Evolutionary conservation across 1,139 yeast genomes (phyloP).

Genomic region (Arxiozyma slooffiae): DNA sequence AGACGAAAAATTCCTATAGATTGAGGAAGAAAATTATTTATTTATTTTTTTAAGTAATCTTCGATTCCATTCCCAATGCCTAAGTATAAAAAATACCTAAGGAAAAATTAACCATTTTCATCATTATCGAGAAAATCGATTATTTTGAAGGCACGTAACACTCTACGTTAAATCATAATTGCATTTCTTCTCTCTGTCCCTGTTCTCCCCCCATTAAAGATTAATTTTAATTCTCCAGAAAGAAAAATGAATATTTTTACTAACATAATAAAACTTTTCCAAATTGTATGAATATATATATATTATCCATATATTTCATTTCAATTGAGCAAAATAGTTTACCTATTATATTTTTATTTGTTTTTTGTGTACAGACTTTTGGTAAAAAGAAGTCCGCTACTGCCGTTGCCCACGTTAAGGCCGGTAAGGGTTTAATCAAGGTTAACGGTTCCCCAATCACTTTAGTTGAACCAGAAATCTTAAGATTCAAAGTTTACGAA

Average conservation of each 20-base stretch:
- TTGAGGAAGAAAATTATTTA: too few species aligned
- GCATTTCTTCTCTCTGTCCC: neutral
- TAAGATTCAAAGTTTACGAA: constrained; percentile 99
- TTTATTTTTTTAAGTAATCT: too few species aligned
- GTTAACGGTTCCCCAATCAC: constrained; percentile 99
- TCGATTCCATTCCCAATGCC: too few species aligned
- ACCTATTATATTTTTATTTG: neutral
- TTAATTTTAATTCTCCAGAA: neutral
- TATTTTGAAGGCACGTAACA: neutral
- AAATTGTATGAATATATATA: neutral
- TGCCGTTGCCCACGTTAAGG: constrained; percentile 99
- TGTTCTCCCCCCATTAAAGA: neutral
- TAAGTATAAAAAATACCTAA: too few species aligned
- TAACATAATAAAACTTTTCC: neutral
- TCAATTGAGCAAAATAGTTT: neutral
- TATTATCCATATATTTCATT: neutral
- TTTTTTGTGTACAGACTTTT: constrained; percentile 56
- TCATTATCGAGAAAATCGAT: neutral
- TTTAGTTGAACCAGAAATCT: constrained; percentile 97
- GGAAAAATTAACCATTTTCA: too few species aligned
- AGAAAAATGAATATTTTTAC: neutral
- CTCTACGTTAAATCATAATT: too few species aligned
- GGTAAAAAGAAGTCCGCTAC: constrained; percentile 99
- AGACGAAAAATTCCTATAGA: too few species aligned
- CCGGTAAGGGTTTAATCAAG: constrained; percentile 98